Evolutionary conservation across 2,329 filamentous ascomycete genomes (phyloP), one percentile per base, ranked within the genome.

Genomic region (Botryotinia globosa): DNA sequence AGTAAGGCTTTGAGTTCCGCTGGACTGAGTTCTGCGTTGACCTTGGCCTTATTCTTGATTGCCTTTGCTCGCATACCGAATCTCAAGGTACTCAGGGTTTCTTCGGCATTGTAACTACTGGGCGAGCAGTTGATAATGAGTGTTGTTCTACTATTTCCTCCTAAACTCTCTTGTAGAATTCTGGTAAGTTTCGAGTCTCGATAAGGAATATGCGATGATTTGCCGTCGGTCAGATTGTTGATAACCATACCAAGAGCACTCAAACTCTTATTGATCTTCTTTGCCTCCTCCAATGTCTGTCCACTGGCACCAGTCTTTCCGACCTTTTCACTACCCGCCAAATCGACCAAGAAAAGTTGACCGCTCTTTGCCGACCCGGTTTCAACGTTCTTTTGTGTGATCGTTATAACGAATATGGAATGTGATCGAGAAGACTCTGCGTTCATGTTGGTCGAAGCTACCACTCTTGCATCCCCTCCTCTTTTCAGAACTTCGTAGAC

Each of bases 261-360:
- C 85, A 99, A 88, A 87, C 94, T 98, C 88, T 98, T 98, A 88
- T 99, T 99, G 88, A 99, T 99, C 87, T 99, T 99, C 87, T 98
- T 98, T 74, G 96, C 96, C 82, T 99, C 96, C 83, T 98, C 96
- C 61, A 99, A 87, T 7, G 95, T 98, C 83, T 98, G 96, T 73
- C 96, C 96, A 81, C 94, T 98, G 75, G 96, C 96, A 78, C 96
- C 96, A 44, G 96, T 99, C 88, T 99, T 98, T 81, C 96, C 95
- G 69, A 98, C 94, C 85, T 98, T 98, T 85, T 99, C 96, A 80
- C 94, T 97, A 86, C 96, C 96, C 70, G 96, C 96, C 86, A 99
- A 86, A 90, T 99, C 96, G 76, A 99, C 96, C 82, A 99, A 86
- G 87, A 98, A 98, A 34, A 99, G 89, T 83, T 97, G 94, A 73